Base-by-base conservation (phyloP, 768 basidiomycete species). In the Leccinum boreale region DNA sequence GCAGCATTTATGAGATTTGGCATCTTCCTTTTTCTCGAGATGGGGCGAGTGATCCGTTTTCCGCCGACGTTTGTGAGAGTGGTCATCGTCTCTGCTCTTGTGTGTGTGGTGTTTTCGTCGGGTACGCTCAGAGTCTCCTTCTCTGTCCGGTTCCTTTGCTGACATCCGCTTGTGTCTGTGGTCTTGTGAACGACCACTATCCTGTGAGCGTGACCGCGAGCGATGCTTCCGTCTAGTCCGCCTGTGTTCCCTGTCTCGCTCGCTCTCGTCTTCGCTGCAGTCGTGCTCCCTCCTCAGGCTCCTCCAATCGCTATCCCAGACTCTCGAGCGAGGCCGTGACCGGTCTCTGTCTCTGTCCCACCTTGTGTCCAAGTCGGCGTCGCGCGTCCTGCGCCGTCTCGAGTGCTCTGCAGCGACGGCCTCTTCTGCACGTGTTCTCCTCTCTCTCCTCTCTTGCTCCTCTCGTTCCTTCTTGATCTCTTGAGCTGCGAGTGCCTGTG, bases 401-500 rank as follows among this genome's bases (percentile, higher is more conserved):
- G 81, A 71, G 58, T 81, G 79, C 70, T 86, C 86, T 3, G 88
- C 90, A 42, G 81, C 82, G 4, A 77, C 81, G 28, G 91, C 91
- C 71, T 94, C 92, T 67, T 89, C 82, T 0, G 91, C 92, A 3
- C 92, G 77, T 3, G 79, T 79, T 56, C 79, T 75, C 35, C 88
- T 74, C 62, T 89, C 87, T 48, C 66, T 76, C 58, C 83, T 75
- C 67, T 89, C 85, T 59, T 81, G 78, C 58, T 88, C 88, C n/a
- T 85, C 81, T 24, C 84, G 73, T 61, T 86, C 85, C 26, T 74
- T 75, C 57, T 90, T 87, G n/a, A 85, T 75, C 62, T 91, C 89
- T 62, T 89, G 80, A 2, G 88, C 87, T 33, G 89, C 87, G 12
- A 76, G 70, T 0, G 87, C 86, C 72, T 92, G 90, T 24, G 89